phyloP scores from a whole-genome alignment of 2,329 filamentous ascomycete species.

The Venturia oleaginea region DNA sequence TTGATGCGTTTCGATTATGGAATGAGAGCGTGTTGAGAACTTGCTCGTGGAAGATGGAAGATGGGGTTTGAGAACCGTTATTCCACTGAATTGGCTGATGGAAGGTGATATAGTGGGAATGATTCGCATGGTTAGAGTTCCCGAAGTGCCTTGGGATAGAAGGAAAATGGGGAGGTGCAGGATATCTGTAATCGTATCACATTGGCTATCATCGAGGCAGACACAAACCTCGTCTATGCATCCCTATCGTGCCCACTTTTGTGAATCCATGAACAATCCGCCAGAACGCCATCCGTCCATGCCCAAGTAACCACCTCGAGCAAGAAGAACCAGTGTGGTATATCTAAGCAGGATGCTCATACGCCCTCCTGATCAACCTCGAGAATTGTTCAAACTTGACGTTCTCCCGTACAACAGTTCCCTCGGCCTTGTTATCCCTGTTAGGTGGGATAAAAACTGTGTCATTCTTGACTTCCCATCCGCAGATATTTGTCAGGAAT shows the following conservation, averaged over 20 bases:
- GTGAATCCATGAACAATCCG: neutral
- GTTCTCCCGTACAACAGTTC: constrained; percentile 88
- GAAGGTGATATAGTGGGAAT: too few species aligned
- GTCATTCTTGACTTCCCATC: constrained; percentile 67
- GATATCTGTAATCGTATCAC: neutral
- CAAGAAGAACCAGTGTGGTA: neutral
- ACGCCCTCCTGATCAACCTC: constrained; percentile 71
- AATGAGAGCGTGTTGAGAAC: too few species aligned
- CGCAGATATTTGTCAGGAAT: constrained; percentile 50
- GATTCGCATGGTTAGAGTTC: too few species aligned
- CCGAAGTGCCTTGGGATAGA: too few species aligned
- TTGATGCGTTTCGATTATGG: too few species aligned
- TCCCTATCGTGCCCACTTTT: neutral
- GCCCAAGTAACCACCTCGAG: neutral
- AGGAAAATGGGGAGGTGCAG: too few species aligned
- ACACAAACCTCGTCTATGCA: neutral
- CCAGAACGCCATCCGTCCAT: neutral
- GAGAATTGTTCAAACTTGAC: constrained; percentile 84
- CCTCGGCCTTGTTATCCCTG: constrained; percentile 95
- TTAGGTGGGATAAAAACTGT: constrained; percentile 75
- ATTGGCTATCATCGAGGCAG: neutral
- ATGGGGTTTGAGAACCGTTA: too few species aligned
- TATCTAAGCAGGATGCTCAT: constrained; percentile 61
- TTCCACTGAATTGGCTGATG: too few species aligned
- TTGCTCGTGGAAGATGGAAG: too few species aligned